phyloP scores from a whole-genome alignment of 306 rosid species.

The Cicer cuneatum region DNA sequence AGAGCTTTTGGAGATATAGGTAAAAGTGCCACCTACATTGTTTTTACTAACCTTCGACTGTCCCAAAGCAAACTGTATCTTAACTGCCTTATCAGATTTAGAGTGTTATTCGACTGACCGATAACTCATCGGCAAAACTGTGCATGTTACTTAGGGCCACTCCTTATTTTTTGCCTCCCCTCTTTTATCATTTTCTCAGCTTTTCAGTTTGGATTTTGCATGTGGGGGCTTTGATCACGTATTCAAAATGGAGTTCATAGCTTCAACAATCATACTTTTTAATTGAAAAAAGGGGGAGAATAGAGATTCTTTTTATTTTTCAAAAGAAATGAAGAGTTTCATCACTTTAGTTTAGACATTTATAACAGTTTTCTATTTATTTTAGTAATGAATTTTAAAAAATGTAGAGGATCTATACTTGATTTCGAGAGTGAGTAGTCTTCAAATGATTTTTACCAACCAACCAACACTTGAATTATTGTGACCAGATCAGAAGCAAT shows the following conservation, averaged over 20 bases:
- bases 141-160: slow-evolving; percentile 3
- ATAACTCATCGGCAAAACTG: slow-evolving; percentile 7
- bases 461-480: neutral
- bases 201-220: slow-evolving; percentile 2
- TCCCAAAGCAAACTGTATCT: slow-evolving; percentile 29
- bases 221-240: neutral
- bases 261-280: neutral
- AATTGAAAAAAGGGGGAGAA: neutral
- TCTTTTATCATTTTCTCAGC: neutral
- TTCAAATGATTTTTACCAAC: neutral
- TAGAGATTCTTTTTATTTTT: neutral
- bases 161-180: neutral
- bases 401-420: neutral
- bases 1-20: slow-evolving; percentile 45
- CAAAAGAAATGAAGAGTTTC: neutral
- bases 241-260: neutral
- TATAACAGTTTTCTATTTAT: neutral
- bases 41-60: slow-evolving; percentile 7
- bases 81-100: neutral
- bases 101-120: neutral
- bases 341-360: neutral
- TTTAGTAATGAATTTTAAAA: neutral
- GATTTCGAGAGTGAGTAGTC: neutral
- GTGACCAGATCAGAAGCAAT: neutral
- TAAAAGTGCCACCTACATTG: slow-evolving; percentile 21